phyloP scores from a whole-genome alignment of 805 yeast genomes.

The Lachancea cidri region DNA sequence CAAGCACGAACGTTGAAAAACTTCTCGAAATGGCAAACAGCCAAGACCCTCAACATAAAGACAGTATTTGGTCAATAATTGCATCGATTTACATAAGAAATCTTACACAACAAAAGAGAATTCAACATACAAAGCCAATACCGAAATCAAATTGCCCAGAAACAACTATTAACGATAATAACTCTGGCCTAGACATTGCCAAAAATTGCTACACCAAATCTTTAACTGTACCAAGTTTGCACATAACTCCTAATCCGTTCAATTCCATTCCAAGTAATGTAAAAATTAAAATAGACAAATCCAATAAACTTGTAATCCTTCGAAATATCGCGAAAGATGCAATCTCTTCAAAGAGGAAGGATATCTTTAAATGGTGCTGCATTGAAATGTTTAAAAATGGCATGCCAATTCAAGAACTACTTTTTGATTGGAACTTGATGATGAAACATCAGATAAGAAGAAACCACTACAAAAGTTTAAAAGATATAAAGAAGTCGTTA shows the following conservation, averaged over 20 bases:
- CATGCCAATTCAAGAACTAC: slow-evolving; percentile 19
- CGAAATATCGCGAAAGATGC: slow-evolving; percentile 25
- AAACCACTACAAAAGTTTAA: slow-evolving; percentile 2
- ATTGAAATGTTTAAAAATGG: slow-evolving; percentile 20
- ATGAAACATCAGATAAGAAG: slow-evolving; percentile 21
- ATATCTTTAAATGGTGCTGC: slow-evolving; percentile 27
- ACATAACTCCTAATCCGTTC: slow-evolving; percentile 22
- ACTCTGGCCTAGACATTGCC: background rate
- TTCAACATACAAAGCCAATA: background rate
- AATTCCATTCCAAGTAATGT: slow-evolving; percentile 15
- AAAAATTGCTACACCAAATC: slow-evolving; percentile 14
- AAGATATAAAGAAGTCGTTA: no score
- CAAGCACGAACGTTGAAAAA: slow-evolving; percentile 6
- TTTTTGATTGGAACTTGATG: slow-evolving; percentile 22
- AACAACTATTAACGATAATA: background rate
- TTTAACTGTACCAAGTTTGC: background rate
- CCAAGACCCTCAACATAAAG: slow-evolving; percentile 18
- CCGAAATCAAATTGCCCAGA: background rate
- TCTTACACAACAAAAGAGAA: slow-evolving; percentile 8
- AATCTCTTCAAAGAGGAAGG: slow-evolving; percentile 12
- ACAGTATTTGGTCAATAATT: slow-evolving; percentile 21
- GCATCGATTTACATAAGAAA: slow-evolving; percentile 23
- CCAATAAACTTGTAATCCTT: slow-evolving; percentile 20
- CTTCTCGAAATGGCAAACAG: slow-evolving; percentile 19
- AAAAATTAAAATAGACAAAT: slow-evolving; percentile 16